Conservation (phyloP, 1,284 basidiomycete species). For the Cutaneotrichosporon sp. region DNA sequence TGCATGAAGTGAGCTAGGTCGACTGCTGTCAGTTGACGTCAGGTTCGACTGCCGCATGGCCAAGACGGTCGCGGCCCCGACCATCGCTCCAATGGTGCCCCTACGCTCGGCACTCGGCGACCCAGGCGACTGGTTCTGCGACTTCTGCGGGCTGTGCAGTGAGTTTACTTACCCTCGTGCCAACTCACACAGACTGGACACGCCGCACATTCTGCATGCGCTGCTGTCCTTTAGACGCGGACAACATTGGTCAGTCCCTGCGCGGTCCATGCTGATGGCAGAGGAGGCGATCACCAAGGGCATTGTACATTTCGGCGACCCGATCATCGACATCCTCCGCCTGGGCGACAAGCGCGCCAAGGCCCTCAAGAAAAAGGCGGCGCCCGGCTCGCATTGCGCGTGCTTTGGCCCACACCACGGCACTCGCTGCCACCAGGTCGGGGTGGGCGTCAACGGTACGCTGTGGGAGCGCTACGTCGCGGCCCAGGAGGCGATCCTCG, state of each 20-base stretch:
- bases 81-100: not conserved
- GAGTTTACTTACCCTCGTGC: too few relatives aligned
- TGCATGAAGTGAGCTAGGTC: conserved; percentile 10
- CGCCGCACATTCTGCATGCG: conserved; percentile 19
- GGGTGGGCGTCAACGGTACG: conserved; percentile 7
- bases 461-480: conserved; percentile 13
- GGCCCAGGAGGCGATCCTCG: not conserved
- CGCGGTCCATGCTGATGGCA: conserved; percentile 8
- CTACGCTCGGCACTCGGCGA: conserved; percentile 17
- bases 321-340: conserved; percentile 14
- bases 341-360: conserved; percentile 9
- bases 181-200: conserved; percentile 18
- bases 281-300: conserved; percentile 20
- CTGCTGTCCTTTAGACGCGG: conserved; percentile 22
- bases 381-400: conserved; percentile 6
- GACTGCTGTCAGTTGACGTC: not conserved
- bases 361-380: conserved; percentile 6
- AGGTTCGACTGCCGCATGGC: conserved; percentile 4
- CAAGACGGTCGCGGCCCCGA: not conserved
- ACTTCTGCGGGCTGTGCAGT: conserved; percentile 22
- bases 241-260: conserved; percentile 15
- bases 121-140: conserved; percentile 24
- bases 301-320: conserved; percentile 17
- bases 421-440: conserved; percentile 11
- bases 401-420: conserved; percentile 25